Conservation (phyloP, 2,329 filamentous ascomycete species). For the Penicillium sp. region DNA sequence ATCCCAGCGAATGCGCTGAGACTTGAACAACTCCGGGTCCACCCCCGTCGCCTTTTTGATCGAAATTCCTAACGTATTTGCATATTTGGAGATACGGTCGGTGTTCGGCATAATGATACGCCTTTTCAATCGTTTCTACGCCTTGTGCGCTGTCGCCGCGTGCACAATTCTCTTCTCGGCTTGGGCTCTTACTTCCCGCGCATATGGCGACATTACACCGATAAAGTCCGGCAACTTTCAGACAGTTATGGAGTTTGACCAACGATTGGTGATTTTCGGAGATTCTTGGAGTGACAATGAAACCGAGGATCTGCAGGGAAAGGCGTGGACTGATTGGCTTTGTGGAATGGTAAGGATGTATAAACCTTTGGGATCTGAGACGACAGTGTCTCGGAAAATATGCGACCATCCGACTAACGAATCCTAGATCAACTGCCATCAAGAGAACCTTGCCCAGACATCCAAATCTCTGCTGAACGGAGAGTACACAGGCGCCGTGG, state of each 20-base stretch:
- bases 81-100: no score
- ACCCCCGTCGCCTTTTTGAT: neutral
- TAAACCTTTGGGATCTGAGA: neutral
- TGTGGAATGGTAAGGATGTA: conserved; percentile 33
- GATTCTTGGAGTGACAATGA: conserved; percentile 41
- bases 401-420: neutral
- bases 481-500: conserved; percentile 29
- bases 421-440: conserved; percentile 32
- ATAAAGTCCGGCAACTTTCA: conserved; percentile 18
- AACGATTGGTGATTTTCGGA: conserved; percentile 38
- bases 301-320: conserved; percentile 26
- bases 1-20: neutral
- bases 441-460: conserved; percentile 35
- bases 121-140: conserved; percentile 32
- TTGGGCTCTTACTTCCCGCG: conserved; percentile 28
- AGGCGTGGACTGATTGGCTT: conserved; percentile 37
- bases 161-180: conserved; percentile 31
- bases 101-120: conserved; percentile 19
- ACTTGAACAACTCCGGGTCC: neutral
- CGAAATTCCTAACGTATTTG: neutral
- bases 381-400: neutral
- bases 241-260: conserved; percentile 22
- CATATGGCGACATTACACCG: conserved; percentile 18
- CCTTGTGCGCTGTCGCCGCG: conserved; percentile 28
- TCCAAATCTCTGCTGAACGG: conserved; percentile 23